Evolutionary conservation across 2,329 filamentous ascomycete species (phyloP), one percentile per base, ranked within the genome.

Genomic region (Ilyonectria destructans): DNA sequence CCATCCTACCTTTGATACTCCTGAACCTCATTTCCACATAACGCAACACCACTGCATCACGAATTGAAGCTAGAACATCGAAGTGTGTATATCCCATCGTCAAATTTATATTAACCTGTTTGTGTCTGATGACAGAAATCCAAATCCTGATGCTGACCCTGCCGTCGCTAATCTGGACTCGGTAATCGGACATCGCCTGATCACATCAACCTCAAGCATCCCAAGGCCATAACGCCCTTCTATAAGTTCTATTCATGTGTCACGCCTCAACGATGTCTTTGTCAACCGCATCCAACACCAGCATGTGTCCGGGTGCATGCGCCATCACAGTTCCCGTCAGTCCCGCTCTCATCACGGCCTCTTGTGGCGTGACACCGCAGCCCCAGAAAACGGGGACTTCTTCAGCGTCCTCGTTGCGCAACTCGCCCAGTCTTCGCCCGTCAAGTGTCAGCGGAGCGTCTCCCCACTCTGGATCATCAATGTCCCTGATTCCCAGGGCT

Each of bases 281-380:
- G 62, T 85, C 82, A 23, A 74, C 80, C 55, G 82, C 80, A 77
- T 92, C 89, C 59, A 90, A 77, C 1, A 91, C 79, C 48, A 91
- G 75, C 89, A 92, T 92, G 75, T 90, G 83, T 0, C 89, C 89
- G 1, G 89, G 89, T 19, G 86, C 85, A 80, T 92, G 90, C 1
- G 85, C 87, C 82, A 92, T 89, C 2, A 91, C 83, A 1, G 83
- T 81, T 0, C 90, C 90, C 54, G 86, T 74, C 52, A 90, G 73
- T 8, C 77, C 80, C 6, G 88, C 87, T 64, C 81, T 82, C 83
- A 90, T 86, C 1, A 92, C 87, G 15, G 89, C 89, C 74, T 90
- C 86, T 74, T 92, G 90, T 2, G 90, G 89, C 43, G 90, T 92
- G 12, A 92, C 89, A 37, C 90, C 90, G 74, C 90, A 92, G 0